Evolutionary conservation across 2,329 filamentous ascomycete species (phyloP).

Genomic region (Aspergillus cejpii): DNA sequence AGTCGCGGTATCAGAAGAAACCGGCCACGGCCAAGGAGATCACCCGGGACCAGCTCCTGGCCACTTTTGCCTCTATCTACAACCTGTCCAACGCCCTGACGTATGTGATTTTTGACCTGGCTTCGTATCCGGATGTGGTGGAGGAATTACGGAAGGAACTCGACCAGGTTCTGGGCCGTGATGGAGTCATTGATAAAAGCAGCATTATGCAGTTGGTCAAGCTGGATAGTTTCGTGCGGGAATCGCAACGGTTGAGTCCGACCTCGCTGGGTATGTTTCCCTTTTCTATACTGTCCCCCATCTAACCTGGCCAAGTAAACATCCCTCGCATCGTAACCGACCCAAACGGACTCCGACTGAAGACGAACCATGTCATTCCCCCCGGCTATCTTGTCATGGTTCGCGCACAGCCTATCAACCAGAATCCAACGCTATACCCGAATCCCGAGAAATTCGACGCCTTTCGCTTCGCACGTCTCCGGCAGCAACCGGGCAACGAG

Average conservation of each 20-base stretch:
- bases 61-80: background rate
- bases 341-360: background rate
- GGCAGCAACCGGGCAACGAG: background rate
- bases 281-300: no score
- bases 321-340: background rate
- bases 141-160: background rate
- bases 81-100: background rate
- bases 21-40: background rate
- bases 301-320: background rate
- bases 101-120: background rate
- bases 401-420: background rate
- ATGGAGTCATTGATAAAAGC: background rate
- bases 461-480: background rate
- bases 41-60: background rate
- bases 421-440: background rate
- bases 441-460: background rate
- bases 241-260: background rate
- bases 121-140: background rate
- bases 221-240: background rate
- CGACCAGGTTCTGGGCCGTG: background rate
- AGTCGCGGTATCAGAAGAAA: background rate
- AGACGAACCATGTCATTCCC: background rate
- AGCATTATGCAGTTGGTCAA: background rate
- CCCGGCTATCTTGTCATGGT: background rate
- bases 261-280: background rate